phyloP scores from a whole-genome alignment of 2,329 filamentous ascomycete species.

The Aspergillus felis region DNA sequence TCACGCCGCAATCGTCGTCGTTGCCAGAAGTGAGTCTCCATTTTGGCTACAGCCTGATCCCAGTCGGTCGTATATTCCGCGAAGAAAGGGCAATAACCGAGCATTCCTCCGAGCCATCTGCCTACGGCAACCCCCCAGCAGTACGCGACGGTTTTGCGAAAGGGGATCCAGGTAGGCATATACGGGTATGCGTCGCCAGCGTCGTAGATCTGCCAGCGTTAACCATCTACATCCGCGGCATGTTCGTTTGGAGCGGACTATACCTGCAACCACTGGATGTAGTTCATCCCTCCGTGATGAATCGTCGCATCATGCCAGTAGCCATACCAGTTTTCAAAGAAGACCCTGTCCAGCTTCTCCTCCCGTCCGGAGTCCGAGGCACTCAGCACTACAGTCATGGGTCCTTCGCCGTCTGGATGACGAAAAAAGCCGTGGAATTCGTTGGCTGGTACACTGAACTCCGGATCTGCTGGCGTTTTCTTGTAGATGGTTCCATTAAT shows the following conservation, averaged over 20 bases:
- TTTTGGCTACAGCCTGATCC: slow-evolving; percentile 9
- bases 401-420: slow-evolving; percentile 8
- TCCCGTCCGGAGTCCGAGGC: slow-evolving; percentile 12
- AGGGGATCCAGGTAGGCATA: slow-evolving; percentile 9
- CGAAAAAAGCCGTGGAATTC: slow-evolving; percentile 11
- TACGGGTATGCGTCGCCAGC: slow-evolving; percentile 9
- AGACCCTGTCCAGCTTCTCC: slow-evolving; percentile 12
- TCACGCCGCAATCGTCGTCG: no score
- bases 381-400: slow-evolving; percentile 13
- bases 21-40: not conserved
- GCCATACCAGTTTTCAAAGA: slow-evolving; percentile 17
- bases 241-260: not conserved
- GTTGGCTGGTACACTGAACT: slow-evolving; percentile 6
- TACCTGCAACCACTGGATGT: slow-evolving; percentile 9
- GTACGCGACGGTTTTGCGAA: slow-evolving; percentile 7
- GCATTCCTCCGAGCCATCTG: slow-evolving; percentile 9
- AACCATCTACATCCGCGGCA: not conserved
- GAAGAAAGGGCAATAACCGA: slow-evolving; percentile 12
- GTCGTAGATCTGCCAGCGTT: slow-evolving; percentile 6
- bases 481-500: slow-evolving; percentile 3
- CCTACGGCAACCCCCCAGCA: slow-evolving; percentile 10
- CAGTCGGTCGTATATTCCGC: slow-evolving; percentile 11
- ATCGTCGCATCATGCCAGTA: slow-evolving; percentile 14
- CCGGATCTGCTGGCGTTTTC: slow-evolving; percentile 6
- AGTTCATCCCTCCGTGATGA: slow-evolving; percentile 11